Percentiles rank a stretch among this genome's conserved stretches.
phyloP scores from a whole-genome alignment of 1,284 basidiomycete genomes.

The Phellopilus nigrolimitatus region DNA sequence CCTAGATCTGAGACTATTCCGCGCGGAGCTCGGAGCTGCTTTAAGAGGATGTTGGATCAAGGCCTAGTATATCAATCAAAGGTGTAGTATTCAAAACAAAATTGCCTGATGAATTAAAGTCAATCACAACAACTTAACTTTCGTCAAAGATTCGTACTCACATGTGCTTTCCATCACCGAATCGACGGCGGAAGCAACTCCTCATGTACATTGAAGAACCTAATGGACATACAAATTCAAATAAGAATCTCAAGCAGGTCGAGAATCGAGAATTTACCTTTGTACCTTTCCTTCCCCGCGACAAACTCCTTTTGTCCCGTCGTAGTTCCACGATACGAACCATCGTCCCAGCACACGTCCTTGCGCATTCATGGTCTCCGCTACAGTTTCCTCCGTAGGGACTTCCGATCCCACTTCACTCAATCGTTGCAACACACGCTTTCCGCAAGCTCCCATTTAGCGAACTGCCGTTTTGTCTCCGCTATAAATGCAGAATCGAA shows the following conservation, averaged over 20 bases:
- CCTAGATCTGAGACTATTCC: too few relatives aligned
- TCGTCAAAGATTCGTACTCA: too few relatives aligned
- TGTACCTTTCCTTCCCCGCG: constrained; percentile 53
- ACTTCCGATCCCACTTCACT: constrained; percentile 39
- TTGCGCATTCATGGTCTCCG: constrained; percentile 63
- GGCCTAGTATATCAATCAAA: too few relatives aligned
- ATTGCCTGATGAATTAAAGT: too few relatives aligned
- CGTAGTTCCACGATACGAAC: constrained; percentile 69
- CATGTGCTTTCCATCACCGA: constrained; percentile 19
- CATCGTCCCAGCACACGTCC: constrained; percentile 69
- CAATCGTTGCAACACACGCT: constrained; percentile 44
- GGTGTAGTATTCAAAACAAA: too few relatives aligned
- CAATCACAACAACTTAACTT: too few relatives aligned
- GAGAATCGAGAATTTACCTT: constrained; percentile 41
- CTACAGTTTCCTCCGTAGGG: constrained; percentile 62
- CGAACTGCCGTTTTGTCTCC: constrained; percentile 67
- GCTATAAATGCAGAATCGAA: constrained; percentile 73
- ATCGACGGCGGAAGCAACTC: constrained; percentile 47
- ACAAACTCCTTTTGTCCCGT: constrained; percentile 53
- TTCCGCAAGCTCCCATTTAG: constrained; percentile 74
- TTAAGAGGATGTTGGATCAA: too few relatives aligned
- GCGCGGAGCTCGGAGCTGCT: too few relatives aligned
- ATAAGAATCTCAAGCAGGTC: too few relatives aligned
- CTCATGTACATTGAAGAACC: constrained; percentile 83
- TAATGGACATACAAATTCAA: constrained; percentile 26